A percentile compares a stretch with the other conserved stretches of the same genome.
phyloP scores from a whole-genome alignment of 164 flowering plant species.

The Nelumbo lutea region DNA sequence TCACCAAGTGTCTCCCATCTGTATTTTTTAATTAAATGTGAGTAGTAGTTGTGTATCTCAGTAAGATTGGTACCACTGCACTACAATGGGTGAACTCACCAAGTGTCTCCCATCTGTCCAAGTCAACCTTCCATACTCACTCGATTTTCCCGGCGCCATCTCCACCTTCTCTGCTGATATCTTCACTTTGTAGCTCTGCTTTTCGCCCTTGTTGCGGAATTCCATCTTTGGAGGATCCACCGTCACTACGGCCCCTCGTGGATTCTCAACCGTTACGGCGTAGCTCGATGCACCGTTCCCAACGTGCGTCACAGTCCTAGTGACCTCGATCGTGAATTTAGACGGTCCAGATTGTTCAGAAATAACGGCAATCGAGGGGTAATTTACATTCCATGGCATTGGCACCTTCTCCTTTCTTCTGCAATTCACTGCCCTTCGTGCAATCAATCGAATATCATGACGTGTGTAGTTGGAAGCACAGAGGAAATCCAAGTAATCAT shows the following conservation, averaged over 20 bases:
- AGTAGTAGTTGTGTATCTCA: too few species aligned
- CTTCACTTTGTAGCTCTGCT: conserved; percentile 24
- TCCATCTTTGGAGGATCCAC: conserved; percentile 26
- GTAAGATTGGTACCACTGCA: conserved; percentile 18
- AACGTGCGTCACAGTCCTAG: conserved; percentile 38
- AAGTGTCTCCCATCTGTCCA: conserved; percentile 42
- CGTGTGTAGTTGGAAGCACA: conserved; percentile 27
- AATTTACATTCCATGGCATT: conserved; percentile 41
- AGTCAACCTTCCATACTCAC: conserved; percentile 31
- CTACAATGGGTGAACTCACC: conserved; percentile 37
- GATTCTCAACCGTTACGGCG: conserved; percentile 10
- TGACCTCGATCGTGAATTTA: conserved; percentile 5
- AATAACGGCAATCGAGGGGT: conserved; percentile 38
- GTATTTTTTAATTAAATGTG: too few species aligned
- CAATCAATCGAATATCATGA: conserved; percentile 12
- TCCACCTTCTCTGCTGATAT: conserved; percentile 17
- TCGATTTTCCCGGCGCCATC: conserved; percentile 6
- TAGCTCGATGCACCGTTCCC: conserved; percentile 20
- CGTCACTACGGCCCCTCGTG: conserved; percentile 16
- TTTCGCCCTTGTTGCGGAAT: conserved; percentile 29
- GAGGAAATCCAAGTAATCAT: conserved; percentile 42
- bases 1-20: conserved; percentile 36
- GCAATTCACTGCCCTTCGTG: conserved; percentile 22
- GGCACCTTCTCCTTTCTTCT: conserved; percentile 4
- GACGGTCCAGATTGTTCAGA: conserved; percentile 3